These are phyloP conservation scores for Xylaria sp. DNA, from an alignment of 495 filamentous ascomycete species.

Conservation along the genomic window DNA sequence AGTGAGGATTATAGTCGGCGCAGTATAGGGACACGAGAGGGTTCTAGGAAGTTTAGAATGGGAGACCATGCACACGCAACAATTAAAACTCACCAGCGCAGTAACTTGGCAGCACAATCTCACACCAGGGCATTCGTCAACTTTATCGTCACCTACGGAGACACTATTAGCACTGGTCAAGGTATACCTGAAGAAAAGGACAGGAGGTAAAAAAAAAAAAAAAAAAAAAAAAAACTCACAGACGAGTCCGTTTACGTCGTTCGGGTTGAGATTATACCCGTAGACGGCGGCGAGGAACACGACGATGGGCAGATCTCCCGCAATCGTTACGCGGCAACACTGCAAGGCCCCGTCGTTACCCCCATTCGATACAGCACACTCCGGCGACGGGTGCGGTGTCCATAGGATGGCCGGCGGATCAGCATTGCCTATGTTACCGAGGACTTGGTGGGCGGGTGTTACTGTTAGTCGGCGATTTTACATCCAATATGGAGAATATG, in stretches of 20 bases:
- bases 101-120: conserved; percentile 47
- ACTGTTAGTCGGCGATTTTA: background rate
- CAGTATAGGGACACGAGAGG: conserved; percentile 39
- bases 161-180: background rate
- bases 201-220: conserved; percentile 1
- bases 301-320: conserved; percentile 42
- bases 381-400: conserved; percentile 34
- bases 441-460: background rate
- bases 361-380: conserved; percentile 30
- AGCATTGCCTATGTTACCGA: conserved; percentile 20
- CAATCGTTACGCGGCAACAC: conserved; percentile 42
- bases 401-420: conserved; percentile 17
- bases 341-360: conserved; percentile 39
- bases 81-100: conserved; percentile 35
- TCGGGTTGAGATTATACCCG: conserved; percentile 43
- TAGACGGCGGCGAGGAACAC: conserved; percentile 31
- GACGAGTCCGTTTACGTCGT: conserved; percentile 43
- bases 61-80: background rate
- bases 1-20: conserved; percentile 28
- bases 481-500: background rate
- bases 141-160: conserved; percentile 26
- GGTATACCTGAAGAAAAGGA: background rate
- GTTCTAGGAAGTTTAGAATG: conserved; percentile 26
- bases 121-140: conserved; percentile 33
- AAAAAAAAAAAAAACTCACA: conserved; percentile 34